Evolutionary conservation across 345 rosid genomes (phyloP).

Genomic region (Lumnitzera racemosa): DNA sequence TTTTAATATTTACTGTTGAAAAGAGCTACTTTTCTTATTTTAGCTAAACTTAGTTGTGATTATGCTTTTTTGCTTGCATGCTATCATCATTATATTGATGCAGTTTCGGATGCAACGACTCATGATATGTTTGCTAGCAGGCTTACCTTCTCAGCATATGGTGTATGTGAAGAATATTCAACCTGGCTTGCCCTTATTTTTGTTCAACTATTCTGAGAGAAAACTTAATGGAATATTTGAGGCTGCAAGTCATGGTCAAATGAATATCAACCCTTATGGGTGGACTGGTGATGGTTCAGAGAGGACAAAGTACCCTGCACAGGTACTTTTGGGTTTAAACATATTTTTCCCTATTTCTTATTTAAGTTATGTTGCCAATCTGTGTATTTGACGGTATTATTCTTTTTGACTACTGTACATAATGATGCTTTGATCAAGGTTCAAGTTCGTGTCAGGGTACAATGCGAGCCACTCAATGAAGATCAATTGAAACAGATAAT

Average conservation of each 20-base stretch:
- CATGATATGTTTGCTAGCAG: conserved; percentile 23
- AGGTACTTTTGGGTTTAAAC: conserved; percentile 30
- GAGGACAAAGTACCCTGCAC: conserved; percentile 63
- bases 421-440: conserved; percentile 28
- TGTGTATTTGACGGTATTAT: too few relatives aligned
- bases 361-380: background rate
- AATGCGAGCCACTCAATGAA: conserved; percentile 64
- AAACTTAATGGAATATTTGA: conserved; percentile 74
- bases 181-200: conserved; percentile 62
- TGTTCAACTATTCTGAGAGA: conserved; percentile 73
- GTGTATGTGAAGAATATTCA: conserved; percentile 52
- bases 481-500: conserved; percentile 49
- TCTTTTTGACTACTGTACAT: background rate
- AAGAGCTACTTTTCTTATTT: too few relatives aligned
- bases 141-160: conserved; percentile 53
- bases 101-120: conserved; percentile 5
- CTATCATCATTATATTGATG: background rate
- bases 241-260: conserved; percentile 60
- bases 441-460: conserved; percentile 37
- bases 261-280: conserved; percentile 62
- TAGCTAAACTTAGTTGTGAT: too few relatives aligned
- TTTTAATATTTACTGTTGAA: too few relatives aligned
- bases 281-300: conserved; percentile 57
- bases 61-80: too few relatives aligned
- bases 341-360: background rate